Percentiles rank a stretch among this genome's conserved stretches.
Evolutionary conservation across 2,329 filamentous ascomycete genomes (phyloP).

Genomic region (Scytalidium lignicola): DNA sequence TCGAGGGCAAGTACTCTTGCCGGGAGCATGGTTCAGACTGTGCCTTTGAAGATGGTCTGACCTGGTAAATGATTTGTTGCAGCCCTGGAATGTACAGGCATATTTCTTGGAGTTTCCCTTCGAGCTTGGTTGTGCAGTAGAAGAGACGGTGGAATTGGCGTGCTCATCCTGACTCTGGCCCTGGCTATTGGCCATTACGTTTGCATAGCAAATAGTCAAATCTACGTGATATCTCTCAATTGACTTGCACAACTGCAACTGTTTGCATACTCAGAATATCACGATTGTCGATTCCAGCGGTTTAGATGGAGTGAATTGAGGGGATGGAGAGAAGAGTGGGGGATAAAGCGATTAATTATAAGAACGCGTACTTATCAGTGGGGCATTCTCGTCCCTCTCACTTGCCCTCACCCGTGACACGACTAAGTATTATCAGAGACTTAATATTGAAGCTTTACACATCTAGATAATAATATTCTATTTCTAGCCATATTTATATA

Average conservation of each 20-base stretch:
- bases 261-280: neutral
- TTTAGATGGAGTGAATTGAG: neutral
- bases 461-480: too few relatives aligned
- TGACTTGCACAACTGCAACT: neutral
- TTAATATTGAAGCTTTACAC: too few relatives aligned
- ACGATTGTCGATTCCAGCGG: neutral
- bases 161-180: neutral
- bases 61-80: slow-evolving; percentile 49
- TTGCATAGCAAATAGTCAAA: neutral
- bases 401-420: neutral
- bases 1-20: slow-evolving; percentile 50
- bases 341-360: neutral
- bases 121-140: neutral
- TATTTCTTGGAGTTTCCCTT: slow-evolving; percentile 19
- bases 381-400: too few relatives aligned
- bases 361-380: slow-evolving; percentile 3
- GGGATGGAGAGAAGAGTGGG: slow-evolving; percentile 3
- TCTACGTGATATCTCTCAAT: neutral
- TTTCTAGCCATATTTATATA: neutral
- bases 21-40: slow-evolving; percentile 49
- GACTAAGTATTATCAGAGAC: too few relatives aligned
- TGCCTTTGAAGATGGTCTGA: slow-evolving; percentile 55
- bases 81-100: slow-evolving; percentile 39
- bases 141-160: neutral
- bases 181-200: slow-evolving; percentile 1